Conservation (phyloP, 2,329 filamentous ascomycete species). For the Scolecobasidium constrictum region DNA sequence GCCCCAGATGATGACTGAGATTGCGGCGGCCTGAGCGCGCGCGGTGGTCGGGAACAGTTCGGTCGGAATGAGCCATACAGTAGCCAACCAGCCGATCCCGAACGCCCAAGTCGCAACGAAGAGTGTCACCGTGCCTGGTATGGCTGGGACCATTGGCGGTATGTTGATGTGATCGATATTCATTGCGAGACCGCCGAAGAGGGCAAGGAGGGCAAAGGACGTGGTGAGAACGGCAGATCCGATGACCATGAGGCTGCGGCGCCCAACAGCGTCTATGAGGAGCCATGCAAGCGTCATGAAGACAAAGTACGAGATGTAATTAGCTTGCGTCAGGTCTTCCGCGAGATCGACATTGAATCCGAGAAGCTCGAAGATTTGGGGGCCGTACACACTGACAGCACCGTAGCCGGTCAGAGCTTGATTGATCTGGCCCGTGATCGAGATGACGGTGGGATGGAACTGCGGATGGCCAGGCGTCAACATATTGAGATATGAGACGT, state of each 20-base stretch:
- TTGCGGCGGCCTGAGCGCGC: slow-evolving; percentile 43
- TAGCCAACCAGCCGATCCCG: slow-evolving; percentile 49
- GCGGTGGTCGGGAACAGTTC: slow-evolving; percentile 47
- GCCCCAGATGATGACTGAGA: slow-evolving; percentile 46
- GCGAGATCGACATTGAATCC: slow-evolving; percentile 41
- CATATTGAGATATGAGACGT: slow-evolving; percentile 47
- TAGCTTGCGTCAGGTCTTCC: slow-evolving; percentile 48
- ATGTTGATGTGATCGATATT: slow-evolving; percentile 27
- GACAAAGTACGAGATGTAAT: slow-evolving; percentile 50
- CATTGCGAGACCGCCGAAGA: slow-evolving; percentile 40
- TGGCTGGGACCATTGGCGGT: slow-evolving; percentile 31
- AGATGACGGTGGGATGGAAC: slow-evolving; percentile 50
- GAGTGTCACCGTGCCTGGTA: slow-evolving; percentile 41
- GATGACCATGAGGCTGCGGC: slow-evolving; percentile 42
- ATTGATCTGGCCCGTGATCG: slow-evolving; percentile 52
- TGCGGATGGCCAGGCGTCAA: slow-evolving; percentile 42
- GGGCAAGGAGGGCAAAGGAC: slow-evolving; percentile 40
- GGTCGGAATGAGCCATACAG: slow-evolving; percentile 49
- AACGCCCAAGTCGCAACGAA: slow-evolving; percentile 50
- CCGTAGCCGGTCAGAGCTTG: slow-evolving; percentile 49
- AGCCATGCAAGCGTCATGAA: slow-evolving; percentile 53
- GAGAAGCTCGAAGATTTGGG: slow-evolving; percentile 52
- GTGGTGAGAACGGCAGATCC: slow-evolving; percentile 38
- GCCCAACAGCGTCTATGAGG: slow-evolving; percentile 45
- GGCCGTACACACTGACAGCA: slow-evolving; percentile 51